Percentiles rank a stretch among this genome's conserved stretches.
These are phyloP conservation scores for Botrytis hyacinthi DNA, from an alignment of 2,329 filamentous ascomycete genomes.

Conservation along the genomic window DNA sequence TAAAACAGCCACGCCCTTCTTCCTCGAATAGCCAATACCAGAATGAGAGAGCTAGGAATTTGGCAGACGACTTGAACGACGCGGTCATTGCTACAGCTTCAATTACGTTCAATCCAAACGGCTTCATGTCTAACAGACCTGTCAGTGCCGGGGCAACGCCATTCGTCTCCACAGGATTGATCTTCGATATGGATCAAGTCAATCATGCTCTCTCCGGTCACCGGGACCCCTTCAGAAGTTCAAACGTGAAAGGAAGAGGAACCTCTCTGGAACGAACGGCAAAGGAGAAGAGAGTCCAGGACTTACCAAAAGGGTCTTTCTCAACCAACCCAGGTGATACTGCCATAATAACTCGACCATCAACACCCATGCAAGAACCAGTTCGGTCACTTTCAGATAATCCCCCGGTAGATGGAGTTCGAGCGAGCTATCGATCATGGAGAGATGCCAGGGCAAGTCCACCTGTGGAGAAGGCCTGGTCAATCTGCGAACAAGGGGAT, in stretches of 20 bases:
- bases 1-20: constrained; percentile 3
- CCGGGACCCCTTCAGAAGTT: constrained; percentile 37
- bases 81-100: constrained; percentile 27
- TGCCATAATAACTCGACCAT: constrained; percentile 34
- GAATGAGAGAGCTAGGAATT: constrained; percentile 25
- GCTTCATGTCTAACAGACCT: constrained; percentile 5
- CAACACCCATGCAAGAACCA: constrained; percentile 27
- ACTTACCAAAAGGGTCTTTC: constrained; percentile 35
- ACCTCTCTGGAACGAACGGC: constrained; percentile 46
- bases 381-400: constrained; percentile 29
- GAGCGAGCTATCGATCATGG: constrained; percentile 39
- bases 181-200: constrained; percentile 39
- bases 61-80: constrained; percentile 14
- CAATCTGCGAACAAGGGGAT: constrained; percentile 56
- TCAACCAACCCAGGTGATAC: constrained; percentile 40
- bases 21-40: constrained; percentile 20
- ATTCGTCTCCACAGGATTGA: constrained; percentile 21
- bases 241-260: constrained; percentile 37
- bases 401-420: constrained; percentile 36
- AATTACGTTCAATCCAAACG: constrained; percentile 18
- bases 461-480: constrained; percentile 59
- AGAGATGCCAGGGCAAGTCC: constrained; percentile 32
- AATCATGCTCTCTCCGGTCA: constrained; percentile 41
- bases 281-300: constrained; percentile 42
- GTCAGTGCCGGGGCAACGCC: constrained; percentile 27